Evolutionary conservation across 768 basidiomycete genomes (phyloP).

Genomic region (Xerocomellus chrysenteron): DNA sequence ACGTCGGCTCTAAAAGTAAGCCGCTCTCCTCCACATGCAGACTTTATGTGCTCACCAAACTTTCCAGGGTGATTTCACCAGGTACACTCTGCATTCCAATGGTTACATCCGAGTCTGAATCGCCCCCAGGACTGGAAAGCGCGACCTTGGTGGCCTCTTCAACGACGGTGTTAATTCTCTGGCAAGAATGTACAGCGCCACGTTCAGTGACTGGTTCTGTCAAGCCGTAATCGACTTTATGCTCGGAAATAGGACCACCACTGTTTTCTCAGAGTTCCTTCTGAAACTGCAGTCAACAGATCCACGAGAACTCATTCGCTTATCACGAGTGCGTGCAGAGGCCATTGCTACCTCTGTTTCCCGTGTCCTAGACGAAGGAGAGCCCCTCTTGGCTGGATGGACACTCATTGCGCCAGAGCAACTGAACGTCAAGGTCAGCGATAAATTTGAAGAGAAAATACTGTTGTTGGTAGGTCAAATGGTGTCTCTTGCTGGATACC

Average conservation of each 20-base stretch:
- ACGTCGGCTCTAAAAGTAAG: conserved; percentile 92
- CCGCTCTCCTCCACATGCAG: conserved; percentile 1
- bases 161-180: conserved; percentile 96
- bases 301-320: conserved; percentile 81
- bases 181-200: conserved; percentile 84
- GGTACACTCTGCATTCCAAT: conserved; percentile 40
- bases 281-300: conserved; percentile 88
- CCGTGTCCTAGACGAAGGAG: conserved; percentile 71
- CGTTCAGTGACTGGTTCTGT: conserved; percentile 94
- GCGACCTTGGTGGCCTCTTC: conserved; percentile 86
- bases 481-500: not conserved
- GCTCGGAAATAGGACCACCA: conserved; percentile 81
- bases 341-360: conserved; percentile 89
- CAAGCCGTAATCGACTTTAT: conserved; percentile 95
- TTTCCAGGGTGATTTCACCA: conserved; percentile 79
- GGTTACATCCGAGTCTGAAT: conserved; percentile 6
- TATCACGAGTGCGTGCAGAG: conserved; percentile 87
- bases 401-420: conserved; percentile 85
- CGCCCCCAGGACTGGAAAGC: conserved; percentile 79
- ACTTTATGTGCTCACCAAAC: conserved; percentile 5
- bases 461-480: conserved; percentile 67
- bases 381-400: conserved; percentile 83
- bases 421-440: conserved; percentile 65
- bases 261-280: conserved; percentile 93
- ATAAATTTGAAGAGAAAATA: conserved; percentile 93